These are phyloP conservation scores for Xylaria sp. DNA, from an alignment of 2,329 filamentous ascomycete genomes.

Conservation along the genomic window DNA sequence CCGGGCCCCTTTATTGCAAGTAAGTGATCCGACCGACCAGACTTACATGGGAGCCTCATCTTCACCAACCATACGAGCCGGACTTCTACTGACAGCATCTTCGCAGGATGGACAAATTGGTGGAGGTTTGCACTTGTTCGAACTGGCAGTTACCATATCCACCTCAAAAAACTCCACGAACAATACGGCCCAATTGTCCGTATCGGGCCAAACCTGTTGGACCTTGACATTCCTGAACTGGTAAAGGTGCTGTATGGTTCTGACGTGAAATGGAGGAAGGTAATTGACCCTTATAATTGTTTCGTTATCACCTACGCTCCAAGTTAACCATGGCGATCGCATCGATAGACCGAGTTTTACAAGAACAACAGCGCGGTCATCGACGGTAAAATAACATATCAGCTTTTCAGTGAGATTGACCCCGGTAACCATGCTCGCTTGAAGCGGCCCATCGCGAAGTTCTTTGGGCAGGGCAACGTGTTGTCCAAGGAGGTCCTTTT, in stretches of 20 bases:
- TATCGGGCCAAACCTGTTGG: constrained; percentile 39
- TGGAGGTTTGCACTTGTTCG: neutral
- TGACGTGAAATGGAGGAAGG: constrained; percentile 36
- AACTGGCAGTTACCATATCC: neutral
- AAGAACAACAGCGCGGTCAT: constrained; percentile 29
- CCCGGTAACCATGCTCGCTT: constrained; percentile 25
- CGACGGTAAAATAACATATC: constrained; percentile 35
- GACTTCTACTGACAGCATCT: neutral
- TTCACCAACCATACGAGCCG: neutral
- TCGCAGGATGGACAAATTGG: neutral
- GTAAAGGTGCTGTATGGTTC: constrained; percentile 40
- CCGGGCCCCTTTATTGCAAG: constrained; percentile 4
- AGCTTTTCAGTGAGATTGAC: constrained; percentile 36
- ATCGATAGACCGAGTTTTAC: constrained; percentile 34
- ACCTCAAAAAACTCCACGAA: constrained; percentile 27
- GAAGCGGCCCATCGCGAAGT: constrained; percentile 33
- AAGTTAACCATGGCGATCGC: neutral
- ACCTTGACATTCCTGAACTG: constrained; percentile 33
- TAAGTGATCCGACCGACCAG: neutral
- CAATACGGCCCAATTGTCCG: constrained; percentile 43
- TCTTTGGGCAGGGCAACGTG: constrained; percentile 31
- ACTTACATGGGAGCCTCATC: neutral
- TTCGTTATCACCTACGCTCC: neutral
- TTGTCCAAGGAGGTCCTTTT: constrained; percentile 30
- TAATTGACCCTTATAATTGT: neutral